Base-by-base conservation (phyloP, 2,329 filamentous ascomycete species). In the Xylariaceae sp. region DNA sequence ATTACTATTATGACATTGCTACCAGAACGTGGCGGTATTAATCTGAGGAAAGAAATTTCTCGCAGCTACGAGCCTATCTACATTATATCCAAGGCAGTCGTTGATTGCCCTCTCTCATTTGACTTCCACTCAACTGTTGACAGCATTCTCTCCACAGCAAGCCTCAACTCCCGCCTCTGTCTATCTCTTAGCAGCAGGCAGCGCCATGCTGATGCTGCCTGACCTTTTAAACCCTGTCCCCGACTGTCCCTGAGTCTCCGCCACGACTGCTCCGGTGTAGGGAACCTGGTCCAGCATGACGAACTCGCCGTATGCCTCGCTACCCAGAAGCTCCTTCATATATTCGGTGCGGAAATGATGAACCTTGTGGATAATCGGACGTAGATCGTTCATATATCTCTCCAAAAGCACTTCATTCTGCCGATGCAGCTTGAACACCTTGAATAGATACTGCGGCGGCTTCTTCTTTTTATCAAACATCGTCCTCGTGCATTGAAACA, bases 281-380 rank as follows among this genome's bases (percentile, higher is more conserved):
- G 30, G 52, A 11, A 48, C 7, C 9, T 42, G 11, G 1, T 47
- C 29, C 1, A 47, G 37, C 47, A 47, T 43, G 26, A 50, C 34
- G 9, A 47, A 12, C 27, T 45, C 41, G 8, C 11, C 26, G 12
- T 54, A 54, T 9, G 47, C 19, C 1, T 11, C n/a, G 37, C 3
- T 29, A 3, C 52, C 52, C n/a, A 54, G 47, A 27, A 54, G 30
- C 2, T 30, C 11, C 47, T 37, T 50, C 37, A 50, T 12, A 26
- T 47, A 50, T 9, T 47, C 47, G 19, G 52, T 47, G 5, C 47
- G 52, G 19, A 54, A 34, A 37, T 35, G 19, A 35, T n/a, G 35
- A 6, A 43, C 11, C 47, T 35, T 54, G 4, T 30, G 5, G 4
- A 47, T 1, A 12, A 47, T 5, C 42, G 30, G 6, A 3, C 26